Evolutionary conservation across 306 rosid genomes (phyloP).

Genomic region (Ziziphus jujuba): DNA sequence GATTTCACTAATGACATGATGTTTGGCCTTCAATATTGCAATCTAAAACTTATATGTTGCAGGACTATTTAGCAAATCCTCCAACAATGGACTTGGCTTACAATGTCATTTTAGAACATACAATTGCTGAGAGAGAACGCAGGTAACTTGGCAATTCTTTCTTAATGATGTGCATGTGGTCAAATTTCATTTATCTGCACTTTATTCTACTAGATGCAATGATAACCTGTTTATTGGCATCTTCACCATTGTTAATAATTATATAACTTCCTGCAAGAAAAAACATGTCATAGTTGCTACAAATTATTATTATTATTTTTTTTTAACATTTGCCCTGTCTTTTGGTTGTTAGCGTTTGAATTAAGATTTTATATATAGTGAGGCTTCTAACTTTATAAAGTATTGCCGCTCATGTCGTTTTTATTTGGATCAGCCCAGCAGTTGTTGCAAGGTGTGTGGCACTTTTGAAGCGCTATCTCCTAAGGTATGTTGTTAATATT

Average conservation of each 20-base stretch:
- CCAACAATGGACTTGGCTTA: constrained; percentile 89
- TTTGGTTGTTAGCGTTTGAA: constrained; percentile 25
- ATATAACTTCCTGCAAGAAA: background rate
- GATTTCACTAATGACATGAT: constrained; percentile 5
- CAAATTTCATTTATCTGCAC: background rate
- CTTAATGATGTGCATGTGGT: background rate
- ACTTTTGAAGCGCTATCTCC: constrained; percentile 84
- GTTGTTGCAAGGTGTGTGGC: constrained; percentile 96
- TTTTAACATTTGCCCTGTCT: background rate
- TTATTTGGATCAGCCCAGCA: constrained; percentile 82
- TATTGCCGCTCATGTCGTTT: constrained; percentile 29
- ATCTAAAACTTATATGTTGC: constrained; percentile 39
- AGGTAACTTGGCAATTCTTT: constrained; percentile 55
- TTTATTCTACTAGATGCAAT: background rate
- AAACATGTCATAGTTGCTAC: background rate
- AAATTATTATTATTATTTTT: background rate
- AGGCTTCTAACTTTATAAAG: constrained; percentile 6
- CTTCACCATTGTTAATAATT: background rate
- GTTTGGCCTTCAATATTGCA: constrained; percentile 25
- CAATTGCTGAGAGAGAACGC: constrained; percentile 99
- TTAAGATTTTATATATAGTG: constrained; percentile 14
- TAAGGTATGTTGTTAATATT: constrained; percentile 65
- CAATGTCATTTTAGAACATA: constrained; percentile 89
- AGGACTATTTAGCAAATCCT: constrained; percentile 90
- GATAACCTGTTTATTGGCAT: background rate